Conservation (phyloP, 805 yeast species). For the Candida insectorum region DNA sequence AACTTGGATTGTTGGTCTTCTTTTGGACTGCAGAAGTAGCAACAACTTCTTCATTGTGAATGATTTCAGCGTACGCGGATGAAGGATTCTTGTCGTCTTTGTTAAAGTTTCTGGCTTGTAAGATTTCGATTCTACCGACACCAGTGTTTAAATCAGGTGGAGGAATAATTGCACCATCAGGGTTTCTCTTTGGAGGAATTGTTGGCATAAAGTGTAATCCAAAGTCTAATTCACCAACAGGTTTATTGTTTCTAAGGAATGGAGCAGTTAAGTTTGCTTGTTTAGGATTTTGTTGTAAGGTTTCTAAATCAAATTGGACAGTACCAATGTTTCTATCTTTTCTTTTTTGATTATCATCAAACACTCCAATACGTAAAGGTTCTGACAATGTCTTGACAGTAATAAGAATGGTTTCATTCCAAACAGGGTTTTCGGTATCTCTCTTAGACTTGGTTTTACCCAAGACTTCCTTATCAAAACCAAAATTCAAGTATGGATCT, state of each 20-base stretch:
- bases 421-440: conserved; percentile 70
- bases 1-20: conserved; percentile 63
- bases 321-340: conserved; percentile 82
- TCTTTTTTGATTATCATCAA: conserved; percentile 76
- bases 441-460: conserved; percentile 67
- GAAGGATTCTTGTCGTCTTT: conserved; percentile 45
- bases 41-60: conserved; percentile 57
- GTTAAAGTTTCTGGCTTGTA: conserved; percentile 57
- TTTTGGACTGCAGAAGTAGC: conserved; percentile 57
- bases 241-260: conserved; percentile 77
- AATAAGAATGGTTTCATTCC: conserved; percentile 77
- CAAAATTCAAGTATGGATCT: conserved; percentile 84
- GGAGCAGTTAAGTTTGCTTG: conserved; percentile 50
- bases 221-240: conserved; percentile 70
- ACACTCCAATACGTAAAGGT: conserved; percentile 68
- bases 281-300: conserved; percentile 51
- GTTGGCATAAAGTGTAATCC: conserved; percentile 78
- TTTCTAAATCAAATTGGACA: conserved; percentile 68
- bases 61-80: conserved; percentile 68
- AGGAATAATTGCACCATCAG: conserved; percentile 81
- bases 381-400: conserved; percentile 75
- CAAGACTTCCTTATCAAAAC: conserved; percentile 53
- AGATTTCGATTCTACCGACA: conserved; percentile 66
- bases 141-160: conserved; percentile 94
- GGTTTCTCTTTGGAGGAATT: conserved; percentile 53